Conservation (phyloP, 768 basidiomycete genomes). For the Panellus pusillus region DNA sequence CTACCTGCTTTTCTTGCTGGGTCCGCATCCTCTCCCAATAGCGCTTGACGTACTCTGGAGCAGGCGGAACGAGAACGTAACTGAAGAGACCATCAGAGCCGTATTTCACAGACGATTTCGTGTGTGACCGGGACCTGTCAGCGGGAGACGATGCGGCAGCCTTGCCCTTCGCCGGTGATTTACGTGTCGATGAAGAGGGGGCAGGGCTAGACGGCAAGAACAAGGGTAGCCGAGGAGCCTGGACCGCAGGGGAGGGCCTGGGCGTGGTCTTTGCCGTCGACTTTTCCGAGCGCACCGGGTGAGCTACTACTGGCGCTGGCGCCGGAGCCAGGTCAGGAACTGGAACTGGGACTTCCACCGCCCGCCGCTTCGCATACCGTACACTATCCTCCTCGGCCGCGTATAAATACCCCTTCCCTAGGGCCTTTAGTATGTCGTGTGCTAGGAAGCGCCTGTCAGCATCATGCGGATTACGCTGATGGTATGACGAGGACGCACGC, state of each 20-base stretch:
- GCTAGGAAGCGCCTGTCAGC: slow-evolving; percentile 19
- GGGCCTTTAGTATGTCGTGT: slow-evolving; percentile 15
- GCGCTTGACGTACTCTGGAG: slow-evolving; percentile 8
- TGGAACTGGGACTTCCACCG: neutral
- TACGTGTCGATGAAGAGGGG: too few relatives aligned
- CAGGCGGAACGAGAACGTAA: slow-evolving; percentile 10
- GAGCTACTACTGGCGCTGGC: neutral
- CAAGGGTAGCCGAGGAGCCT: neutral
- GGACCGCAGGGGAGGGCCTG: neutral
- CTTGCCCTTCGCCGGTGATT: neutral
- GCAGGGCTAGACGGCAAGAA: slow-evolving; percentile 8
- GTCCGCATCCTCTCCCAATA: neutral
- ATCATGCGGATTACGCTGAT: slow-evolving; percentile 27
- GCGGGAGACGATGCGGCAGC: neutral
- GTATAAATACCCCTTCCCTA: slow-evolving; percentile 11
- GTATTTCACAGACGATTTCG: neutral
- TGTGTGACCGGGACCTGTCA: neutral
- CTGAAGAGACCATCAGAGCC: neutral
- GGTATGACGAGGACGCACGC: neutral
- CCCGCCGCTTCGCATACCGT: slow-evolving; percentile 18
- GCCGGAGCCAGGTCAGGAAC: neutral
- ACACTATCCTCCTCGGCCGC: slow-evolving; percentile 12
- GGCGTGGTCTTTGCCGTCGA: slow-evolving; percentile 10
- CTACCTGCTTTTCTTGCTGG: neutral
- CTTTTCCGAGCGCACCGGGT: slow-evolving; percentile 6